A percentile compares a stretch with the other conserved stretches of the same genome.
These are phyloP conservation scores for Glycine soja DNA, from an alignment of 306 rosid genomes.

Conservation along the genomic window DNA sequence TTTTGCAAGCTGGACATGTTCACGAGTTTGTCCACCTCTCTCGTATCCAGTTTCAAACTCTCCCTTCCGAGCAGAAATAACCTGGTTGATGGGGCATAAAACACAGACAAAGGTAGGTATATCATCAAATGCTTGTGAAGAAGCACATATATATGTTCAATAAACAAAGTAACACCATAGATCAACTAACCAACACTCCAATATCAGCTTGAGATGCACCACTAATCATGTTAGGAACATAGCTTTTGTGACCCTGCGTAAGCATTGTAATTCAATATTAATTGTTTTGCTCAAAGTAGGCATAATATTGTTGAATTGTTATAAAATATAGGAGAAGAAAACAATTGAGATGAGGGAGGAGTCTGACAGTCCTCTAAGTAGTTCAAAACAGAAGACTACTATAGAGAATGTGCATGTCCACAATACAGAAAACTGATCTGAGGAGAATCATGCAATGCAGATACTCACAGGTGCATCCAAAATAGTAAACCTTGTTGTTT, in stretches of 20 bases:
- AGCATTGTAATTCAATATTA: conserved; percentile 34
- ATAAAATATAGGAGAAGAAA: conserved; percentile 14
- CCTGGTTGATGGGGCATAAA: conserved; percentile 54
- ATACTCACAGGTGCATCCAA: conserved; percentile 97
- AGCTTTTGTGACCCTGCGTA: conserved; percentile 97
- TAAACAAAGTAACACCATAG: conserved; percentile 23
- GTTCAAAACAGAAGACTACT: conserved; percentile 23
- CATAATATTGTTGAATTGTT: conserved; percentile 24
- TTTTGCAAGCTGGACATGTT: conserved; percentile 97
- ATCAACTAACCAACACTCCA: conserved; percentile 89
- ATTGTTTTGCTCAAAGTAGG: conserved; percentile 16
- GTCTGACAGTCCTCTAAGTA: conserved; percentile 6
- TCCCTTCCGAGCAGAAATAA: conserved; percentile 97
- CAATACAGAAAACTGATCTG: background rate
- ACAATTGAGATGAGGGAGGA: conserved; percentile 14
- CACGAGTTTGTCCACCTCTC: conserved; percentile 99
- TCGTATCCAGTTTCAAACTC: conserved; percentile 99
- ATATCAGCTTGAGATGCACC: conserved; percentile 99
- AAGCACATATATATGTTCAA: background rate
- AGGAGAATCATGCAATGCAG: conserved; percentile 35
- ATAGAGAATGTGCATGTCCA: conserved; percentile 11
- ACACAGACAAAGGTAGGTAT: background rate
- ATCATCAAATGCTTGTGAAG: conserved; percentile 25
- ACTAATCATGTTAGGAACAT: conserved; percentile 99
- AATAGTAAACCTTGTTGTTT: conserved; percentile 84